Conservation (phyloP, 176 grass and related monocot genomes). For the Musa beccarii region DNA sequence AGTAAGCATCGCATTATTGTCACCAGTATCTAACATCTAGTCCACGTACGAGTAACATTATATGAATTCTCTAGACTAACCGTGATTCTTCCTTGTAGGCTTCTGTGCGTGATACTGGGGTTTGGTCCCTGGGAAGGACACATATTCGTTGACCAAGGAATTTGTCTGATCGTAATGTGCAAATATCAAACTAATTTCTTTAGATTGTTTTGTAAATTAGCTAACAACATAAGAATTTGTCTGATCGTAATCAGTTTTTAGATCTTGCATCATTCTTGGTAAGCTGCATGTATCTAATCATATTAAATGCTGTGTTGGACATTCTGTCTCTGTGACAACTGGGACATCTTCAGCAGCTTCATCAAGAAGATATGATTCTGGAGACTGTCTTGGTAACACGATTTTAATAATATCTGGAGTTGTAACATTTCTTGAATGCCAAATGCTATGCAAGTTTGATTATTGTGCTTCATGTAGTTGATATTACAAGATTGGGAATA, state of each 20-base stretch:
- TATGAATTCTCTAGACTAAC: neutral
- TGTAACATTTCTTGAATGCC: no score
- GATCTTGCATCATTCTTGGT: neutral
- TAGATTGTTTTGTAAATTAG: slow-evolving; percentile 38
- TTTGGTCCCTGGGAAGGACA: slow-evolving; percentile 70
- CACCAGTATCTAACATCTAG: neutral
- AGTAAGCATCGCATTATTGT: slow-evolving; percentile 21
- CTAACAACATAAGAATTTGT: neutral
- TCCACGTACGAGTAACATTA: neutral
- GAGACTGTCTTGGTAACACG: no score
- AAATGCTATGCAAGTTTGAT: no score
- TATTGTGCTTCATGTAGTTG: no score
- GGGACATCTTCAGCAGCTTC: no score
- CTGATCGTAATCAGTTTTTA: neutral
- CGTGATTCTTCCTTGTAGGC: slow-evolving; percentile 30
- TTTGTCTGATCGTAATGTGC: slow-evolving; percentile 7
- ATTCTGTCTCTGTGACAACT: no score
- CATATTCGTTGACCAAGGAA: slow-evolving; percentile 59
- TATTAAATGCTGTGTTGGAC: no score
- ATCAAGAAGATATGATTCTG: no score
- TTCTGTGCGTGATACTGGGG: slow-evolving; percentile 67
- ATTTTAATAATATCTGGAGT: no score
- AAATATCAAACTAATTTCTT: slow-evolving; percentile 11
- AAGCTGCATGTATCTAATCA: neutral
- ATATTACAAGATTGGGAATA: no score